Evolutionary conservation across 208 protist genomes (phyloP).

Genomic region (Herpetomonas samuelpessoai): DNA sequence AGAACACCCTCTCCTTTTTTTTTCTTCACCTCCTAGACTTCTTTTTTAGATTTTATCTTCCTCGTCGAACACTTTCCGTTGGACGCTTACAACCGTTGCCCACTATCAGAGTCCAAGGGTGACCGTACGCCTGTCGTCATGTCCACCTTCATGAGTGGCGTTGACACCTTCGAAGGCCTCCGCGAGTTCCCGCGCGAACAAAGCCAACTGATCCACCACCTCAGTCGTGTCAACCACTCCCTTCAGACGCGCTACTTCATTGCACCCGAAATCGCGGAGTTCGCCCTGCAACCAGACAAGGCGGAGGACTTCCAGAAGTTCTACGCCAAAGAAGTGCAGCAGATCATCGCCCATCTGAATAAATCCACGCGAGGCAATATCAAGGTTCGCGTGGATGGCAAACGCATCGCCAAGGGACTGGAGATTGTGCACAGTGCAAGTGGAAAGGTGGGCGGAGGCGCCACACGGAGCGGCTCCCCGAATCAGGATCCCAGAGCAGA

Average conservation of each 20-base stretch:
- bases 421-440: conserved; percentile 20
- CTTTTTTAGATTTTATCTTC: neutral
- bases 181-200: conserved; percentile 51
- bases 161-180: conserved; percentile 76
- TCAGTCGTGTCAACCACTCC: conserved; percentile 65
- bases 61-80: neutral
- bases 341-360: conserved; percentile 61
- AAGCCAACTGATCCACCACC: conserved; percentile 54
- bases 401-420: conserved; percentile 41
- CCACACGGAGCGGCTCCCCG: too few relatives aligned
- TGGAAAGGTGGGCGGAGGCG: neutral
- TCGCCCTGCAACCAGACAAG: conserved; percentile 58
- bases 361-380: conserved; percentile 38
- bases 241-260: conserved; percentile 73
- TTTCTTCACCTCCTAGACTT: neutral
- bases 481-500: neutral
- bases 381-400: conserved; percentile 63
- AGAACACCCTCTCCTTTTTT: neutral
- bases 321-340: conserved; percentile 64
- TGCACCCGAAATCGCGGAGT: conserved; percentile 48
- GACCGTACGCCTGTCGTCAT: conserved; percentile 3
- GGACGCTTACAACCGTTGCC: neutral
- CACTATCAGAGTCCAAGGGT: neutral
- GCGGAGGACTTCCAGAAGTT: conserved; percentile 60
- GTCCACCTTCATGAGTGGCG: conserved; percentile 21